Conservation (phyloP, 768 basidiomycete genomes). For the Russula foetens region DNA sequence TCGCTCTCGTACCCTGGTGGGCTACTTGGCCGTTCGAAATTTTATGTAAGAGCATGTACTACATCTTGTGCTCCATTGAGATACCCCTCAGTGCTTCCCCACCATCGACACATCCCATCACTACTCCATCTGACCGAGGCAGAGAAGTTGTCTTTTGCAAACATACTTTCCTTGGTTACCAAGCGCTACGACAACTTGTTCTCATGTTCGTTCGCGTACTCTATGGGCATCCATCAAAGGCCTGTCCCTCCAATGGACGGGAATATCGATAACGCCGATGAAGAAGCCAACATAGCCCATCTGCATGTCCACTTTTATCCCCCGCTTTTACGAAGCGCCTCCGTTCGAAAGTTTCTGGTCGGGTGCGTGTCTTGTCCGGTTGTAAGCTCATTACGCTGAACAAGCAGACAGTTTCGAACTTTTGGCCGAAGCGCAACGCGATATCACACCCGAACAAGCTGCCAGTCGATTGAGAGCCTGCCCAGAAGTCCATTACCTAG, state of each 20-base stretch:
- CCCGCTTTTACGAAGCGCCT: constrained; percentile 73
- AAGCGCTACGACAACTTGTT: constrained; percentile 63
- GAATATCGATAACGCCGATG: constrained; percentile 4
- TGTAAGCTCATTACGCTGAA: not conserved
- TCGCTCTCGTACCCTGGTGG: constrained; percentile 22
- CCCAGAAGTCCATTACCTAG: constrained; percentile 53
- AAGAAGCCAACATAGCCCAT: constrained; percentile 52
- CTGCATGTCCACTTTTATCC: constrained; percentile 84
- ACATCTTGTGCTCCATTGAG: too few relatives aligned
- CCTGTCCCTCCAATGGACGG: constrained; percentile 39
- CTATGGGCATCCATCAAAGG: constrained; percentile 88
- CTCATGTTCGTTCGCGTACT: constrained; percentile 75
- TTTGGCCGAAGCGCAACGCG: constrained; percentile 85
- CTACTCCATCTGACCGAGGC: constrained; percentile 47
- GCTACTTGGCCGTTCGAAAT: too few relatives aligned
- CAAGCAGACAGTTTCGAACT: constrained; percentile 62
- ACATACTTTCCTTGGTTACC: constrained; percentile 53
- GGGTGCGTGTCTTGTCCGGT: constrained; percentile 43
- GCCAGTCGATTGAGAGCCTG: constrained; percentile 51
- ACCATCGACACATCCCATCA: constrained; percentile 40
- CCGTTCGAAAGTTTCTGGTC: constrained; percentile 80
- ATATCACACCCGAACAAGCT: constrained; percentile 85
- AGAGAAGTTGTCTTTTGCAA: constrained; percentile 59
- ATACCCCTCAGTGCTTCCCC: too few relatives aligned
- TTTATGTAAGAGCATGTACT: too few relatives aligned